Evolutionary conservation across 768 basidiomycete genomes (phyloP).

Genomic region (Tephrocybe sp.): DNA sequence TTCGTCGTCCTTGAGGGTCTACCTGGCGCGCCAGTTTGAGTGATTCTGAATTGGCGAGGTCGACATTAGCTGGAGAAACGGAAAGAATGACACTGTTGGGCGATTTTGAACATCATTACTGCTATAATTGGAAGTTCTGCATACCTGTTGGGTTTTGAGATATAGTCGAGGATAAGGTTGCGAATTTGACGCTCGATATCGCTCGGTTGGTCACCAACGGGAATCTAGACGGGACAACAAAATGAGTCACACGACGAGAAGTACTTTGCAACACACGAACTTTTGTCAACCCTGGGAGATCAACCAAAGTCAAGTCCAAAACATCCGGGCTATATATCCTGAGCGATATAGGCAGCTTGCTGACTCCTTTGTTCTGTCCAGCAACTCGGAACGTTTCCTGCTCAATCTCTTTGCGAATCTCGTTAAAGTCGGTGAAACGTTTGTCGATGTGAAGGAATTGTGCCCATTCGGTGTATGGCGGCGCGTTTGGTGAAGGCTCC

Average conservation of each 20-base stretch:
- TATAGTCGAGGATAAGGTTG: slow-evolving; percentile 91
- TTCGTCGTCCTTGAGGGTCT: slow-evolving; percentile 93
- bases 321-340: slow-evolving; percentile 96
- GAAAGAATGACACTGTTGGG: slow-evolving; percentile 83
- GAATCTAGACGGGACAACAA: slow-evolving; percentile 62
- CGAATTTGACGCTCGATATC: slow-evolving; percentile 98
- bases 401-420: slow-evolving; percentile 95
- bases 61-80: slow-evolving; percentile 96
- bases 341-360: slow-evolving; percentile 92
- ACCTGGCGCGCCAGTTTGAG: slow-evolving; percentile 94
- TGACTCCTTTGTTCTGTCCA: slow-evolving; percentile 98
- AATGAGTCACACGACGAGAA: background rate
- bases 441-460: slow-evolving; percentile 98
- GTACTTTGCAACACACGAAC: slow-evolving; percentile 38
- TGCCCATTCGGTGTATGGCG: slow-evolving; percentile 80
- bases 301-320: slow-evolving; percentile 92
- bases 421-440: slow-evolving; percentile 92
- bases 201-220: slow-evolving; percentile 95
- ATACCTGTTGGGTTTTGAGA: slow-evolving; percentile 94
- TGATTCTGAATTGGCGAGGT: slow-evolving; percentile 97
- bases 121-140: slow-evolving; percentile 15
- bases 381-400: slow-evolving; percentile 96
- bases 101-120: background rate
- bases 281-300: slow-evolving; percentile 96
- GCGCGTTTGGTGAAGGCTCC: slow-evolving; percentile 40